Evolutionary conservation across 1,139 yeast species (phyloP), one percentile per base, ranked within the genome.

Genomic region (Yamadazyma conglobata): DNA sequence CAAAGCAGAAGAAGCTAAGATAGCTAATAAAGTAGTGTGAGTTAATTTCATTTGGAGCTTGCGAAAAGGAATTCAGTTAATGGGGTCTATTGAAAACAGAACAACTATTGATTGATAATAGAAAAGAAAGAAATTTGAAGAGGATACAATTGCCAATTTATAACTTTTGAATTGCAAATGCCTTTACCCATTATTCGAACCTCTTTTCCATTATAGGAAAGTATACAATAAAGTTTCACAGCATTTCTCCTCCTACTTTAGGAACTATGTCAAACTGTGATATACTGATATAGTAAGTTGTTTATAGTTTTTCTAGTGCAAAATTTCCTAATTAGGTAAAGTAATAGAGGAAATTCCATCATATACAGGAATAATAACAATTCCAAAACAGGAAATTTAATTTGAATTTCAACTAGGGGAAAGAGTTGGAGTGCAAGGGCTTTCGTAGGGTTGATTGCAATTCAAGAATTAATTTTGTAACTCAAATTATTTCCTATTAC

Each of bases 21-120:
- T 48, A 35, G 73, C 71, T 38, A 64, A 50, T 36, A 63, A 52
- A 32, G 73, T 55, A 34, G 73, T 50, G 38, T 64, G 56, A 26
- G 73, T 51, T 33, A 68, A 61, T 58, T 65, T 68, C 74, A 68
- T 68, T 25, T 25, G 10, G 10, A 3, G 18, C 6, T 10, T 4
- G 10, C 6, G n/a, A n/a, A 8, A 12, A 20, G 26, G 17, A 11
- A 19, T 20, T 22, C 15, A 15, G 15, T 15, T 10, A 28, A 24
- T 22, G 17, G 24, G 10, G 10, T n/a, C 10, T 12, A 5, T 5
- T 19, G n/a, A 5, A 19, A 19, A 19, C 22, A 9, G 22, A 10
- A 6, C 10, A 14, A 7, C 13, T 9, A 12, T 21, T 14, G 8
- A 27, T 28, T 10, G 18, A 22, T 20, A 18, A 25, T 10, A 14